Base-by-base conservation (phyloP, 2,329 filamentous ascomycete species). In the Botryotinia globosa region DNA sequence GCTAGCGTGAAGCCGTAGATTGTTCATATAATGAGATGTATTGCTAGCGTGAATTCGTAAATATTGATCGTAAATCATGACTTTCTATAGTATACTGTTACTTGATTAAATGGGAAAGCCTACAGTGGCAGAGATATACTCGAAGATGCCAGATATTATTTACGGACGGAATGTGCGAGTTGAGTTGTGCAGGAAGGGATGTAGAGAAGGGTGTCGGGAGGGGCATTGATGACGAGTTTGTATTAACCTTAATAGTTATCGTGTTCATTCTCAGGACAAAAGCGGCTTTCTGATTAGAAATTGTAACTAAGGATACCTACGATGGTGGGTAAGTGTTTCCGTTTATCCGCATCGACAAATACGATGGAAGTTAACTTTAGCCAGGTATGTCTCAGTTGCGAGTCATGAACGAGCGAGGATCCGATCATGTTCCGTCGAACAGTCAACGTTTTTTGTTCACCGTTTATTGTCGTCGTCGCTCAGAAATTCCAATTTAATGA, bases 281-380 rank as follows among this genome's bases (percentile, higher is more conserved):
- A 54, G 25, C 3, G 12, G 14, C 25, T 16, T 18, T 29, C 5
- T 6, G 14, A 29, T 54, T 8, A 1, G 3, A 29, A 54, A 18
- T 2, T 9, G 0, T 7, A 7, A 18, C 2, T 54, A 6, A 29
- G 48, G 48, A n/a, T 37, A 39, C 37, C 9, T 54, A 1, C n/a
- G n/a, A 54, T 54, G 3, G 12, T 18, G 1, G n/a, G 14, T 6
- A 18, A 56, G 14, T 29, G 7, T 14, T 56, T 29, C 4, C n/a
- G 0, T 6, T 56, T 3, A 6, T 18, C n/a, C 51, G n/a, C n/a
- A 32, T 56, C 5, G 3, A 18, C 3, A 18, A 29, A 4, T 29
- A 7, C n/a, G 14, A 9, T 18, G 51, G n/a, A 56, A 1, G 0
- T 29, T 29, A n/a, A 32, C 0, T 3, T 18, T 9, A 9, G n/a